Base-by-base conservation (phyloP, 805 yeast species). In the Kluyveromyces wickerhamii region DNA sequence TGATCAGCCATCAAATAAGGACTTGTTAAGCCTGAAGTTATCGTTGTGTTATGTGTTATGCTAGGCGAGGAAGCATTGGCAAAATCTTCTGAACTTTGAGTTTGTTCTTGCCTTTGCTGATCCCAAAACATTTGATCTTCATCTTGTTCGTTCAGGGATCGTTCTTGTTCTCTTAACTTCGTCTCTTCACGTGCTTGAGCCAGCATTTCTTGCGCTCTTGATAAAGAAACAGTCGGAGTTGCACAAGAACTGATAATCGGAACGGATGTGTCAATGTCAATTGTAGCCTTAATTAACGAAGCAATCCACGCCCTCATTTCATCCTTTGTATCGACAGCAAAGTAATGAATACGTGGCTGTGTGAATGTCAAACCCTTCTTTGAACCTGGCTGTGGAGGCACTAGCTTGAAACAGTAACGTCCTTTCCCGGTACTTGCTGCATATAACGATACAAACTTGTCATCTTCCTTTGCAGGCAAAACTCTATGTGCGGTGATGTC, bases 321-420 rank as follows among this genome's bases (percentile, higher is more conserved):
- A 32, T 86, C 95, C 38, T 70, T 74, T 0, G 85, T 71, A 32
- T 92, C 96, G 28, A 89, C 96, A 0, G 97, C 96, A 69, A 92
- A 92, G 58, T 81, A 92, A 51, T 92, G 98, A 6, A 87, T 83
- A 45, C 87, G 85, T 19, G 95, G 98, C 44, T 88, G 95, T 0
- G 99, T 92, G 57, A 92, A 92, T 0, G 95, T 88, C 38, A 92
- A 72, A 0, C 97, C 97, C 61, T 88, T 89, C 45, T 80, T 79
- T 35, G 89, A 84, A 0, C 99, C 99, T 0, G 97, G 97, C 2
- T 94, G 95, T 0, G 99, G 99, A 7, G 99, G 99, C 3, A 88
- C 75, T 9, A 92, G 57, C 58, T 88, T 88, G 66, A 92, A 89
- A 51, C 95, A 86, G 54, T 76, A 84, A 26, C 94, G 70, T n/a